Evolutionary conservation across 2,329 filamentous ascomycete species (phyloP).

Genomic region (Phaeosphaeria sp.): DNA sequence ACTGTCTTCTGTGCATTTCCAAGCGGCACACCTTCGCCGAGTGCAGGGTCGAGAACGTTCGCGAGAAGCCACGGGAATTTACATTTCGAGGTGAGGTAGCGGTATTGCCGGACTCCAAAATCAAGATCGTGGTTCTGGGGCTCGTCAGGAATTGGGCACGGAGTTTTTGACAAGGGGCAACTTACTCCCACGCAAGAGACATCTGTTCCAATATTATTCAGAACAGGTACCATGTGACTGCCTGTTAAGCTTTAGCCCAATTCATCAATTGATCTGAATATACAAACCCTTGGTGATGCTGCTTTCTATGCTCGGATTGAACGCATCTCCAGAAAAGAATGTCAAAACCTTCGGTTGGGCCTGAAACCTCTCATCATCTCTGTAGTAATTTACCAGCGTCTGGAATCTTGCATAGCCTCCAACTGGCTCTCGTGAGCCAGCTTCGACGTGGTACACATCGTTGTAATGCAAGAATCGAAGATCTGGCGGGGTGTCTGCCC

Average conservation of each 20-base stretch:
- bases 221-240: slow-evolving; percentile 84
- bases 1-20: slow-evolving; percentile 77
- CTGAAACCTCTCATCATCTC: slow-evolving; percentile 64
- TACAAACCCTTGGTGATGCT: slow-evolving; percentile 79
- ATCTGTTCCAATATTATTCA: slow-evolving; percentile 79
- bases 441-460: slow-evolving; percentile 90
- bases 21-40: slow-evolving; percentile 76
- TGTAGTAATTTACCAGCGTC: slow-evolving; percentile 77
- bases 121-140: slow-evolving; percentile 86
- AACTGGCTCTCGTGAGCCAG: slow-evolving; percentile 77
- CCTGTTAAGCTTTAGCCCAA: slow-evolving; percentile 48
- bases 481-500: slow-evolving; percentile 63
- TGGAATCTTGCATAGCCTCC: slow-evolving; percentile 85
- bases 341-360: slow-evolving; percentile 73
- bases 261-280: too few species aligned
- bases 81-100: slow-evolving; percentile 74
- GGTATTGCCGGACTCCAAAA: slow-evolving; percentile 84
- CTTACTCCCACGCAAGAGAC: slow-evolving; percentile 82
- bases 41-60: slow-evolving; percentile 83
- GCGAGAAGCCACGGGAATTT: slow-evolving; percentile 89
- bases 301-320: slow-evolving; percentile 89
- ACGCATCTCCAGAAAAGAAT: slow-evolving; percentile 90
- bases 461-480: slow-evolving; percentile 89
- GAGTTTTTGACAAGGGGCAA: slow-evolving; percentile 17
- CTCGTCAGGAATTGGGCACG: slow-evolving; percentile 19